Evolutionary conservation across 2,329 filamentous ascomycete genomes (phyloP).

Genomic region (Zarea fungicola): DNA sequence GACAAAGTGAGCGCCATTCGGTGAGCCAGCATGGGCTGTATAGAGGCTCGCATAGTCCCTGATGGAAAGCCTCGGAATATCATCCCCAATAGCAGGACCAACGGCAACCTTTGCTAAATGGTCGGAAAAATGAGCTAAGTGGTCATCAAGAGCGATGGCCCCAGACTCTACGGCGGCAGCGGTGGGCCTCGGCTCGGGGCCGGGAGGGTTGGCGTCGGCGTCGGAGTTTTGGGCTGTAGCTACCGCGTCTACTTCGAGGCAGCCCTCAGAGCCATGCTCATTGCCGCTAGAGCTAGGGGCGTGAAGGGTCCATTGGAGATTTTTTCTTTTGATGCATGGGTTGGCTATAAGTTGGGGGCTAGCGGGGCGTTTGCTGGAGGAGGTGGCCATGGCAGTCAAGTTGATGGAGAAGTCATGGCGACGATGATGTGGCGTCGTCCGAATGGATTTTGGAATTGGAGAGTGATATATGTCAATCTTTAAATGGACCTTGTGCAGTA

Average conservation of each 20-base stretch:
- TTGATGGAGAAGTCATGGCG: background rate
- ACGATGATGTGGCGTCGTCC: too few relatives aligned
- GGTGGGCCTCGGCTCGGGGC: constrained; percentile 14
- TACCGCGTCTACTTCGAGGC: background rate
- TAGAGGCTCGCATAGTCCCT: constrained; percentile 33
- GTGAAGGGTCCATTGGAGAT: constrained; percentile 38
- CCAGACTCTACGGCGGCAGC: constrained; percentile 38
- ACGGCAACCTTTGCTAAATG: constrained; percentile 26
- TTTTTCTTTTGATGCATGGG: constrained; percentile 42
- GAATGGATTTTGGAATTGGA: too few relatives aligned
- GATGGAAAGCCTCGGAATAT: constrained; percentile 26
- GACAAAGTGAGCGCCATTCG: constrained; percentile 53
- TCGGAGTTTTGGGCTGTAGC: constrained; percentile 1
- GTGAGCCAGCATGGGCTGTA: constrained; percentile 23
- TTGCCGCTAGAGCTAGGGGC: constrained; percentile 14
- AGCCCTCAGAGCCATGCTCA: background rate
- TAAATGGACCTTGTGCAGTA: too few relatives aligned
- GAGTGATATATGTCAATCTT: too few relatives aligned
- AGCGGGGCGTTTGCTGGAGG: constrained; percentile 23
- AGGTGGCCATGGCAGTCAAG: constrained; percentile 18
- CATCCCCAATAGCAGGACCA: constrained; percentile 16
- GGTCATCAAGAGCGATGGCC: constrained; percentile 30
- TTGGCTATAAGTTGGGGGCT: constrained; percentile 36
- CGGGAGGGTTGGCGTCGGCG: background rate
- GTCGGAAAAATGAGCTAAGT: constrained; percentile 33